A percentile compares a stretch with the other conserved stretches of the same genome.
phyloP scores from a whole-genome alignment of 2,329 filamentous ascomycete species.

The Paramyrothecium sp. region DNA sequence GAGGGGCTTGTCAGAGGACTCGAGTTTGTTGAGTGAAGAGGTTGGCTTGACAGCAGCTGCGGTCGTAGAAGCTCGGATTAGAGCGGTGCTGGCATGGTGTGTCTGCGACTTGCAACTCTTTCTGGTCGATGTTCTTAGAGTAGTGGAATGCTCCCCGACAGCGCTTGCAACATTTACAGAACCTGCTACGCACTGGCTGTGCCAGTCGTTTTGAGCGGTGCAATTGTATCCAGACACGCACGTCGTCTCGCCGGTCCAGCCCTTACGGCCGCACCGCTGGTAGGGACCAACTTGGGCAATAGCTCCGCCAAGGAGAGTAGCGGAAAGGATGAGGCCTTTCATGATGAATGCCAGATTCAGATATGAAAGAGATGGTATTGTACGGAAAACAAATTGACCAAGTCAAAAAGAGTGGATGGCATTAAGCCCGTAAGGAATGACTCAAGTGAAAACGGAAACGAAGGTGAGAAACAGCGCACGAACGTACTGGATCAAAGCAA shows the following conservation, averaged over 20 bases:
- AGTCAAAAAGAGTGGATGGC: not conserved
- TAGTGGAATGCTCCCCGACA: not conserved
- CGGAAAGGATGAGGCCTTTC: not conserved
- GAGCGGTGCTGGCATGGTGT: not conserved
- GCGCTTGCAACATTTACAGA: not conserved
- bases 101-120: not conserved
- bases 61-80: not conserved
- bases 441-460: not conserved
- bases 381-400: not conserved
- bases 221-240: not conserved
- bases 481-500: not conserved
- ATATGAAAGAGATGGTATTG: not conserved
- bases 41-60: not conserved
- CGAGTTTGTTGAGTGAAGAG: not conserved
- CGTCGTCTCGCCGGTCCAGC: slow-evolving; percentile 1
- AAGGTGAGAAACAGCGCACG: not conserved
- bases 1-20: not conserved
- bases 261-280: not conserved
- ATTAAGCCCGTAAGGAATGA: not conserved
- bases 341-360: not conserved
- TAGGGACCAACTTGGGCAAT: not conserved
- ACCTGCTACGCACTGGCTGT: not conserved
- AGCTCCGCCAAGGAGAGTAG: not conserved
- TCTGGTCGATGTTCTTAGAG: not conserved
- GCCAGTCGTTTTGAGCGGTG: not conserved